Evolutionary conservation across 1,284 basidiomycete genomes (phyloP), one percentile per base, ranked within the genome.

Genomic region (Cystobasidium slooffiae): DNA sequence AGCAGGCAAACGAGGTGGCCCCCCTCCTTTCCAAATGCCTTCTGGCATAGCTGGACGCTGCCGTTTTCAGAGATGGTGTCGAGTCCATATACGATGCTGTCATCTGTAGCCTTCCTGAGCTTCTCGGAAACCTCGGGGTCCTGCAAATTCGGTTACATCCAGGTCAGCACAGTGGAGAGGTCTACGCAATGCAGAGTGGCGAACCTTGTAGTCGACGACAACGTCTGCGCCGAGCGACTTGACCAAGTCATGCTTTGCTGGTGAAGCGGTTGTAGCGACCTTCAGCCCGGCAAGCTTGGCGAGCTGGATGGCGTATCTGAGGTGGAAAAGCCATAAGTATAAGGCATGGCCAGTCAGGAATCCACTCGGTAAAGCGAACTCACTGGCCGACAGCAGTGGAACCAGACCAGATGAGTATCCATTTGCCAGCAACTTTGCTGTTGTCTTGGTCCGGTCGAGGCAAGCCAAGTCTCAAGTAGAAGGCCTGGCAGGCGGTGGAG

Each of bases 191-290:
- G 31, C 5, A 31, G 31, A 5, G 5, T 5, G 8, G 14, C 56
- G 5, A 20, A 39, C 51, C 22, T 46, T 73, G 72, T 80, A 82
- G 76, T 88, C 85, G 67, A 89, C 79, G 63, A 87, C 81, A 53
- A 86, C 82, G 0, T 86, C 86, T 0, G 87, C 88, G 2, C 88
- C 88, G 37, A 87, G 81, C 0, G 82, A 81, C 76, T 85, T 85
- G 74, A 89, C 84, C 52, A 80, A 78, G 0, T 80, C 81, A 22
- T 80, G 85, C 75, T 88, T 84, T 75, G 83, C 83, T 16, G 78
- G 77, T 7, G 86, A 88, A 1, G 87, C 84, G 1, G 86, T 87
- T 6, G 86, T 81, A 65, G 88, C 85, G 75, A 88, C 87, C 0
- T 84, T 85, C 82, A 87, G 87, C 0, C 87, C 87, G 0, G 86